Percentiles rank a stretch among this genome's conserved stretches.
Evolutionary conservation across 805 yeast species (phyloP).

Genomic region (Torulaspora microellipsoides): DNA sequence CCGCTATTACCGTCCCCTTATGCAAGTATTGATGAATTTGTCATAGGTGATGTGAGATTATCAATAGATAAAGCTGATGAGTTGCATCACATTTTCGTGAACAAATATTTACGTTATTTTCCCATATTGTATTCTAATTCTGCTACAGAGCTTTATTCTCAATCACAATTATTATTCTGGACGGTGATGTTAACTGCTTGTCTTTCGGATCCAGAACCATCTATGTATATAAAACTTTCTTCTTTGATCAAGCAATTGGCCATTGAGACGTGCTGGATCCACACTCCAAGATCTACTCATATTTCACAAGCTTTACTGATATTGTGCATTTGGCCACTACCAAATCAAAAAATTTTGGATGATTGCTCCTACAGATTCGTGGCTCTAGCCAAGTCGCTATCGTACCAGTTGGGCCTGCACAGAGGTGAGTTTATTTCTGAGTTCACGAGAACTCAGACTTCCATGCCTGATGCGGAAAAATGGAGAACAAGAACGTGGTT

Average conservation of each 20-base stretch:
- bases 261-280: constrained; percentile 86
- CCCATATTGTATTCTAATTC: constrained; percentile 71
- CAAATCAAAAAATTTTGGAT: constrained; percentile 86
- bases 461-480: constrained; percentile 82
- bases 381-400: constrained; percentile 78
- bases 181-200: constrained; percentile 84
- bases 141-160: constrained; percentile 74
- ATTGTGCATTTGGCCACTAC: constrained; percentile 87
- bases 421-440: constrained; percentile 89
- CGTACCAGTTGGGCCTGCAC: constrained; percentile 84
- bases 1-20: constrained; percentile 31
- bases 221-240: constrained; percentile 68
- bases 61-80: constrained; percentile 63
- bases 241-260: constrained; percentile 80
- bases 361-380: constrained; percentile 87
- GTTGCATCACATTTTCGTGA: constrained; percentile 65
- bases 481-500: constrained; percentile 96
- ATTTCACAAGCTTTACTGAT: constrained; percentile 85
- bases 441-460: constrained; percentile 83
- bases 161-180: constrained; percentile 86
- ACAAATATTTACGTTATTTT: constrained; percentile 64
- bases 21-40: constrained; percentile 52
- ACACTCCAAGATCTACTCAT: constrained; percentile 91
- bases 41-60: constrained; percentile 69
- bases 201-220: constrained; percentile 81